These are phyloP conservation scores for Penicillium glabrum DNA, from an alignment of 2,329 filamentous ascomycete species.

Conservation along the genomic window DNA sequence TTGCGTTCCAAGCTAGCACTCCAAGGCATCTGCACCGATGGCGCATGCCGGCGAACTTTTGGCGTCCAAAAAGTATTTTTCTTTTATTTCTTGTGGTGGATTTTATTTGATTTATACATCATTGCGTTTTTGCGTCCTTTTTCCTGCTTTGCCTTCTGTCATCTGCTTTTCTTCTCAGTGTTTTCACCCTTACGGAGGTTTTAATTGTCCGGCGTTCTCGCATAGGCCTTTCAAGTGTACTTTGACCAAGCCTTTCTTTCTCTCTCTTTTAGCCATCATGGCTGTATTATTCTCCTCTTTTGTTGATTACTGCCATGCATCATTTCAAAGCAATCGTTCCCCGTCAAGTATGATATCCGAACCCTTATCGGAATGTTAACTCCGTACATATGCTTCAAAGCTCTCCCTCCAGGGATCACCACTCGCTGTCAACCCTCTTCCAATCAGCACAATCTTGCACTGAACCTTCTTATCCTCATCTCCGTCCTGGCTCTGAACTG, in stretches of 20 bases:
- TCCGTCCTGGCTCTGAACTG: constrained; percentile 21
- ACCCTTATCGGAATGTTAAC: not conserved
- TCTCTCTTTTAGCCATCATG: not conserved
- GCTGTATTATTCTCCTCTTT: constrained; percentile 6
- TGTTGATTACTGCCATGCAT: not conserved
- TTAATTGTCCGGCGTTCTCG: constrained; percentile 1
- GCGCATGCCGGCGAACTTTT: constrained; percentile 21
- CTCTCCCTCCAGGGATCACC: constrained; percentile 35
- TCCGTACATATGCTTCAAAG: constrained; percentile 31
- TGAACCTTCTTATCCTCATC: constrained; percentile 21
- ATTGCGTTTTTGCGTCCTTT: constrained; percentile 14
- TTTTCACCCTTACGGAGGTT: constrained; percentile 1
- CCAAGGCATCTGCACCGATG: constrained; percentile 20
- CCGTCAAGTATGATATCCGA: not conserved
- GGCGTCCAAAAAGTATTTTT: constrained; percentile 27
- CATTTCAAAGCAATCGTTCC: not conserved
- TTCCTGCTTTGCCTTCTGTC: not conserved
- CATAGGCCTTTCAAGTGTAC: not conserved
- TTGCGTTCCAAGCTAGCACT: constrained; percentile 20
- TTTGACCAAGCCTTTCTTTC: not conserved
- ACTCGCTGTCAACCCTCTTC: constrained; percentile 40
- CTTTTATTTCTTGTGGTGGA: constrained; percentile 15
- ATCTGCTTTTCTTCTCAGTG: not conserved
- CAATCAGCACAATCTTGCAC: constrained; percentile 51
- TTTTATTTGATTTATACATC: constrained; percentile 6